Base-by-base conservation (phyloP, 2,329 filamentous ascomycete species). In the Ophiostoma tasmaniense region DNA sequence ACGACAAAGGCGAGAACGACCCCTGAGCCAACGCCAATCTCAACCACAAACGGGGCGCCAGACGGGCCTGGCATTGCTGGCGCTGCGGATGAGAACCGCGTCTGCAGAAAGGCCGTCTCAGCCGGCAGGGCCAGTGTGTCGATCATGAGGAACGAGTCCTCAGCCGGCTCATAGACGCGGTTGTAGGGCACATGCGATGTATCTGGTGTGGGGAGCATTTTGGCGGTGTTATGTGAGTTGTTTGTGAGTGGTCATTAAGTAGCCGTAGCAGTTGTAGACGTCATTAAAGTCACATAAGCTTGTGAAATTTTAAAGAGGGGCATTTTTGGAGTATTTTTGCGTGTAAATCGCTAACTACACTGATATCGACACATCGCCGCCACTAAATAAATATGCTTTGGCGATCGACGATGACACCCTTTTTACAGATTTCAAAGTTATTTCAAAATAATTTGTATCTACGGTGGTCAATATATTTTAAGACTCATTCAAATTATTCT, bases 111-210 rank as follows among this genome's bases (percentile, higher is more conserved):
- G 30, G 80, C 73, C 3, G 82, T 86, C 79, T 97, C 92, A 1
- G 84, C 77, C 0, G 82, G 70, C 1, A 89, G 90, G 0, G 93
- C 94, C 62, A 99, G 85, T 0, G 93, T 96, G 80, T 99, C 94
- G 37, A 99, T 87, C 66, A 99, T 85, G 62, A 99, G 86, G 77
- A 92, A 99, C 5, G 93, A 97, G 81, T 99, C 95, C 79, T 99
- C 95, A 13, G 94, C 90, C 45, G 95, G 95, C 76, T 97, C 93
- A 80, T 99, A 99, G 74, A 98, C 89, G 68, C 90, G 88, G 77
- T 91, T 87, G 79, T 93, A 96, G 68, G 90, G 87, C 70, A 98
- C 91, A 80, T 99, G 95, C 28, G 91, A 91, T 2, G 95, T 99
- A 70, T 92, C 91, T 17, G 95, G 95, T 0, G 95, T 99, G 11